A percentile compares a stretch with the other conserved stretches of the same genome.
These are phyloP conservation scores for Capsella bursapastoris DNA, from an alignment of 345 rosid genomes.

Conservation along the genomic window DNA sequence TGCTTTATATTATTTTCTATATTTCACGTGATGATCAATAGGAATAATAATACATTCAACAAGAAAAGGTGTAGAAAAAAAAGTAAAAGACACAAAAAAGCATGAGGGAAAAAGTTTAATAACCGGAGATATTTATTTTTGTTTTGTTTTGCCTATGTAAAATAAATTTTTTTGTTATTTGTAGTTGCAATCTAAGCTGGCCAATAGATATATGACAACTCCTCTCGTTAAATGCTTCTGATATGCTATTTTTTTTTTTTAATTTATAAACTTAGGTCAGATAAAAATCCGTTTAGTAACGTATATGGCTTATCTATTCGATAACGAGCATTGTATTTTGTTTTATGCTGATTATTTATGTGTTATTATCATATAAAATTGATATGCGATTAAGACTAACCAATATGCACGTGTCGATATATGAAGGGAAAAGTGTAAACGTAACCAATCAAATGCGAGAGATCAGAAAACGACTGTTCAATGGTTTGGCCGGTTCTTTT, in stretches of 20 bases:
- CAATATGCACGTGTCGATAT: constrained; percentile 38
- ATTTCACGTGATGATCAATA: constrained; percentile 40
- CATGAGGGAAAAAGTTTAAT: constrained; percentile 10
- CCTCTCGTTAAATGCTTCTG: neutral
- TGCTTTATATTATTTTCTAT: constrained; percentile 17
- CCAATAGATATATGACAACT: constrained; percentile 24
- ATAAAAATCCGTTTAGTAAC: constrained; percentile 26
- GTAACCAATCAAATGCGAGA: constrained; percentile 43
- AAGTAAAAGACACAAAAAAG: neutral
- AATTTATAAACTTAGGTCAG: neutral
- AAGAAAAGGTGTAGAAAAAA: constrained; percentile 20
- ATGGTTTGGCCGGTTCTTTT: constrained; percentile 45
- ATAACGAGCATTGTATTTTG: constrained; percentile 12
- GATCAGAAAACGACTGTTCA: constrained; percentile 42
- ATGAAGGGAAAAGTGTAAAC: constrained; percentile 15
- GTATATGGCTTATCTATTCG: constrained; percentile 4
- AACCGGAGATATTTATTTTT: constrained; percentile 16
- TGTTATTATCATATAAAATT: neutral
- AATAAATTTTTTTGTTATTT: constrained; percentile 1
- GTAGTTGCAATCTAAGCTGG: neutral
- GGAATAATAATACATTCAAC: constrained; percentile 21
- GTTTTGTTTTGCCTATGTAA: neutral
- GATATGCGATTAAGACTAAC: constrained; percentile 29
- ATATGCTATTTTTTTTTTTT: too few species aligned
- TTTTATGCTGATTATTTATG: constrained; percentile 4